Evolutionary conservation across 2,329 filamentous ascomycete genomes (phyloP).

Genomic region (Cladophialophora bantiana): DNA sequence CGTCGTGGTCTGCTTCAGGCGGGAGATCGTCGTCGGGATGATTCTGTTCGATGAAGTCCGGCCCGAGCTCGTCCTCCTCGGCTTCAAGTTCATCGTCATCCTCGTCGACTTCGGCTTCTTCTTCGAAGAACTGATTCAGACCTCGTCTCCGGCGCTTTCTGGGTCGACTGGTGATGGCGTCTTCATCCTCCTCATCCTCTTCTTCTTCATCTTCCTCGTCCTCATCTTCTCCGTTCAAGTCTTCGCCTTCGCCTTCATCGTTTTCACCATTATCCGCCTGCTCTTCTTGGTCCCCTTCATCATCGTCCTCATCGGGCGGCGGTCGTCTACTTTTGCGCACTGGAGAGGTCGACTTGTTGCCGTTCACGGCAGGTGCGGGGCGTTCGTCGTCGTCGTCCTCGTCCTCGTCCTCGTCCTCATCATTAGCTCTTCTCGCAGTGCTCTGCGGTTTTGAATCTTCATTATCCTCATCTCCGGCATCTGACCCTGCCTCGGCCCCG

Average conservation of each 20-base stretch:
- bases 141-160: constrained; percentile 77
- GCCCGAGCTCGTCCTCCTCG: constrained; percentile 86
- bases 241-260: constrained; percentile 48
- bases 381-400: constrained; percentile 37
- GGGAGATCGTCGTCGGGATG: constrained; percentile 87
- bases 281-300: constrained; percentile 54
- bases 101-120: constrained; percentile 96
- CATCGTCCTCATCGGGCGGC: constrained; percentile 55
- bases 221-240: constrained; percentile 57
- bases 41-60: constrained; percentile 85
- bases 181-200: constrained; percentile 45
- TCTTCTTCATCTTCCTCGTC: constrained; percentile 62
- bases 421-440: constrained; percentile 28
- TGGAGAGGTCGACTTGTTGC: constrained; percentile 29
- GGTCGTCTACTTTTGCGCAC: constrained; percentile 36
- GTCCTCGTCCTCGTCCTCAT: constrained; percentile 33
- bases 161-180: constrained; percentile 65
- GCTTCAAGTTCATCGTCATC: constrained; percentile 87
- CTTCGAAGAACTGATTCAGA: constrained; percentile 90
- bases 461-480: constrained; percentile 65
- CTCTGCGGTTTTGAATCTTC: constrained; percentile 42
- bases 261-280: constrained; percentile 52
- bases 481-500: constrained; percentile 73
- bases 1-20: constrained; percentile 80
- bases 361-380: constrained; percentile 17